Conservation (phyloP, 1,139 yeast genomes). For the Pichia sp. region DNA sequence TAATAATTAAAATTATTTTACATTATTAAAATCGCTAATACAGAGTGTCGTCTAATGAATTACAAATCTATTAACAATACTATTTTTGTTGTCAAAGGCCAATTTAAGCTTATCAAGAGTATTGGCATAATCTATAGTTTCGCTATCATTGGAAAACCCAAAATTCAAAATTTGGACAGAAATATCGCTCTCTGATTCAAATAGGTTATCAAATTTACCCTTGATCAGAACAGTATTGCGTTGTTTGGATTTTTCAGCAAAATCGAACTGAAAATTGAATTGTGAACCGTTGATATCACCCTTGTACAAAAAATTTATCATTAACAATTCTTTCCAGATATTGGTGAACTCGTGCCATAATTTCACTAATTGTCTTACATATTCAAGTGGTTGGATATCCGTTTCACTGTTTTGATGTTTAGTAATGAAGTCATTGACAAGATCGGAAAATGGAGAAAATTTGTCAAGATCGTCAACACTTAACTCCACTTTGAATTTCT, state of each 20-base stretch:
- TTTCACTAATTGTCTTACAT: slow-evolving; percentile 1
- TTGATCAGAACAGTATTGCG: not conserved
- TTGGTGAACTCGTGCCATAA: slow-evolving; percentile 13
- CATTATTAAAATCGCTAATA: not conserved
- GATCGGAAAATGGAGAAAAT: slow-evolving; percentile 12
- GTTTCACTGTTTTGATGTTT: not conserved
- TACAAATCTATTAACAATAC: slow-evolving; percentile 12
- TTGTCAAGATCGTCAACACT: not conserved
- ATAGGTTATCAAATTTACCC: slow-evolving; percentile 7
- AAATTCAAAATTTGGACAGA: not conserved
- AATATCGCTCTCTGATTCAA: slow-evolving; percentile 4
- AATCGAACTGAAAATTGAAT: slow-evolving; percentile 5
- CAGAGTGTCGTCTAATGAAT: no score
- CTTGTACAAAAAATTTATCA: slow-evolving; percentile 12
- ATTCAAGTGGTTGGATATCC: not conserved
- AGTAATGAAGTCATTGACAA: slow-evolving; percentile 6
- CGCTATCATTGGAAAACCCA: not conserved
- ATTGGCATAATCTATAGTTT: not conserved
- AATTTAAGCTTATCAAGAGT: not conserved
- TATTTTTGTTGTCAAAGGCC: slow-evolving; percentile 6
- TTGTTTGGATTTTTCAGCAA: not conserved
- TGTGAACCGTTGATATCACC: not conserved
- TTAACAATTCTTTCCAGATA: slow-evolving; percentile 18
- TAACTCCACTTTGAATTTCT: not conserved
- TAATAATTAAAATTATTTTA: not conserved